These are phyloP conservation scores for Colletotrichum higginsianum DNA, from an alignment of 2,329 filamentous ascomycete species.

Conservation along the genomic window DNA sequence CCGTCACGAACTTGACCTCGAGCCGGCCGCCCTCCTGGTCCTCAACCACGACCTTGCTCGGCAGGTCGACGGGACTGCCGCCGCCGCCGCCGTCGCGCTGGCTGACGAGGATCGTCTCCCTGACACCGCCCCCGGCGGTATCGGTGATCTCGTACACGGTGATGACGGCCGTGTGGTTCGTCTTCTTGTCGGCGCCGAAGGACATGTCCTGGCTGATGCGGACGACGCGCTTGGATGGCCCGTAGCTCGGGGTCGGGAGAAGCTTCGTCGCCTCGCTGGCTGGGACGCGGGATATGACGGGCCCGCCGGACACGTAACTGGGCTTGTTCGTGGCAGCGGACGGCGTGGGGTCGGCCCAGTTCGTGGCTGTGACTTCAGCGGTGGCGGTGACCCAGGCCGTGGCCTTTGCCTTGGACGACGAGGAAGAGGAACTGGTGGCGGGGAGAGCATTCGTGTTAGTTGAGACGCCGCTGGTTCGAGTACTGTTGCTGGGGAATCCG, in stretches of 20 bases:
- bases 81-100: conserved; percentile 47
- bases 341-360: background rate
- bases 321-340: background rate
- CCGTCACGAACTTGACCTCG: background rate
- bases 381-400: too few relatives aligned
- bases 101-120: conserved; percentile 39
- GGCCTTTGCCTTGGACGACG: too few relatives aligned
- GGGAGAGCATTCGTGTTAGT: too few relatives aligned
- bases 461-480: too few relatives aligned
- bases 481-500: too few relatives aligned
- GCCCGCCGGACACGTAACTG: background rate
- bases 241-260: background rate
- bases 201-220: conserved; percentile 4
- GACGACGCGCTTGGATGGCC: conserved; percentile 1
- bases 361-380: background rate
- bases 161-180: conserved; percentile 13
- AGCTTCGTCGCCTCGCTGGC: background rate
- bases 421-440: too few relatives aligned
- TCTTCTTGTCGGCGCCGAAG: background rate
- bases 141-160: conserved; percentile 2
- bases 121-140: too few relatives aligned
- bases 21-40: conserved; percentile 1
- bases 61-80: conserved; percentile 44
- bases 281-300: background rate
- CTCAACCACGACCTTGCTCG: background rate